A percentile compares a stretch with the other conserved stretches of the same genome.
Conservation (phyloP, 2,329 filamentous ascomycete species). For the Aspergillus felis region DNA sequence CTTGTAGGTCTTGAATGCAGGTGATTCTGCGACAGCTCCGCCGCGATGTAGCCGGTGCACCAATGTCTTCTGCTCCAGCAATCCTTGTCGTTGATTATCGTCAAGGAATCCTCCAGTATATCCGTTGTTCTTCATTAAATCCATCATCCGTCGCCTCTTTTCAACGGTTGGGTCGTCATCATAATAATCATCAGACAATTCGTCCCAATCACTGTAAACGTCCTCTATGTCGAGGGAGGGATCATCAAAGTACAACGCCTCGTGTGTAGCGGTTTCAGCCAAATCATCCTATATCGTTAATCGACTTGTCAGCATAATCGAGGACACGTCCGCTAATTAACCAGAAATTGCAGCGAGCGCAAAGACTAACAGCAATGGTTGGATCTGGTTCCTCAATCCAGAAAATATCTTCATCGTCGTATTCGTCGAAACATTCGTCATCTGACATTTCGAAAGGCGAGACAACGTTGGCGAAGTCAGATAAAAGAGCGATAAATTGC, state of each 20-base stretch:
- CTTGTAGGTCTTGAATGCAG: slow-evolving; percentile 15
- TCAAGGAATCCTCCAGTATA: slow-evolving; percentile 1
- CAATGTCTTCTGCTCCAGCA: slow-evolving; percentile 13
- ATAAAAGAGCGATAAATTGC: neutral
- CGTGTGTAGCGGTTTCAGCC: slow-evolving; percentile 38
- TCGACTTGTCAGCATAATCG: slow-evolving; percentile 3
- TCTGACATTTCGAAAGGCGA: slow-evolving; percentile 29
- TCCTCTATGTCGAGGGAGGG: slow-evolving; percentile 37
- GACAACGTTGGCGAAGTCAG: neutral
- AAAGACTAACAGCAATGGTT: slow-evolving; percentile 30
- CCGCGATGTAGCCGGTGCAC: slow-evolving; percentile 9
- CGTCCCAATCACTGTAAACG: slow-evolving; percentile 44
- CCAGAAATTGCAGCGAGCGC: neutral
- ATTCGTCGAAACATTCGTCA: slow-evolving; percentile 36
- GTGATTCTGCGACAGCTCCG: slow-evolving; percentile 4
- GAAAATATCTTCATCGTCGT: slow-evolving; percentile 33
- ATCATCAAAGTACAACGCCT: slow-evolving; percentile 38
- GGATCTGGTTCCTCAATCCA: slow-evolving; percentile 34
- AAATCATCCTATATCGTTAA: slow-evolving; percentile 37
- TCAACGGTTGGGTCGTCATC: slow-evolving; percentile 40
- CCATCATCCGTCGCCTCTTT: slow-evolving; percentile 13
- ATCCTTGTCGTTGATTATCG: neutral
- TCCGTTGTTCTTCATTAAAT: slow-evolving; percentile 12
- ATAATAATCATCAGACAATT: slow-evolving; percentile 44
- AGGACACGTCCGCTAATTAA: neutral